Evolutionary conservation across 441 rosid species (phyloP).

Genomic region (Pelargonium australe): DNA sequence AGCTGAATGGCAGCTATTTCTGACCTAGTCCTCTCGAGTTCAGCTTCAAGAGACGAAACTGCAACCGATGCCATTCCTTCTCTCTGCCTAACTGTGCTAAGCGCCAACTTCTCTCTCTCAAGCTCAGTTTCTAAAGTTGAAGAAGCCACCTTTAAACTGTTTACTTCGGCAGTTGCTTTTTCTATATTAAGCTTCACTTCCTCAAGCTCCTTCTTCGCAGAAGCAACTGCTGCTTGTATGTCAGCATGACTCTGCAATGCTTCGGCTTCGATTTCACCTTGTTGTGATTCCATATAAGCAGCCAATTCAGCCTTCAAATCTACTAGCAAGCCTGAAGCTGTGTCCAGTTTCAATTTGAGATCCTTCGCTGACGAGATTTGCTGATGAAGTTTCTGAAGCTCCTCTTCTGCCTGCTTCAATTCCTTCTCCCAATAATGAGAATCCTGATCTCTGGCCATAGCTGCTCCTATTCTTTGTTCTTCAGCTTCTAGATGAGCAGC

Average conservation of each 20-base stretch:
- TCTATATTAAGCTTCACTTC: conserved; percentile 65
- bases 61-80: conserved; percentile 86
- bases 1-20: conserved; percentile 55
- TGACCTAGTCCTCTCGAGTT: conserved; percentile 52
- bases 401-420: conserved; percentile 78
- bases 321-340: conserved; percentile 58
- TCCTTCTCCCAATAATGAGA: conserved; percentile 81
- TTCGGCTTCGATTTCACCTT: conserved; percentile 23
- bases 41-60: conserved; percentile 73
- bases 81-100: conserved; percentile 56
- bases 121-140: conserved; percentile 56
- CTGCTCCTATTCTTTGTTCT: conserved; percentile 82
- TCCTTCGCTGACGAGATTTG: conserved; percentile 68
- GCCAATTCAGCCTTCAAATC: conserved; percentile 78
- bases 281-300: conserved; percentile 63
- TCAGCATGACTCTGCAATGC: conserved; percentile 38
- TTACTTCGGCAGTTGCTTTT: conserved; percentile 67
- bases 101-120: conserved; percentile 56
- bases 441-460: conserved; percentile 84
- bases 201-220: conserved; percentile 77
- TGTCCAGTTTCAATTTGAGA: conserved; percentile 61
- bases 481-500: conserved; percentile 87
- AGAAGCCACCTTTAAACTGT: conserved; percentile 62
- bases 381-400: conserved; percentile 58
- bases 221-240: conserved; percentile 51